phyloP scores from a whole-genome alignment of 2,329 filamentous ascomycete genomes.

The Pseudogymnoascus sp. region DNA sequence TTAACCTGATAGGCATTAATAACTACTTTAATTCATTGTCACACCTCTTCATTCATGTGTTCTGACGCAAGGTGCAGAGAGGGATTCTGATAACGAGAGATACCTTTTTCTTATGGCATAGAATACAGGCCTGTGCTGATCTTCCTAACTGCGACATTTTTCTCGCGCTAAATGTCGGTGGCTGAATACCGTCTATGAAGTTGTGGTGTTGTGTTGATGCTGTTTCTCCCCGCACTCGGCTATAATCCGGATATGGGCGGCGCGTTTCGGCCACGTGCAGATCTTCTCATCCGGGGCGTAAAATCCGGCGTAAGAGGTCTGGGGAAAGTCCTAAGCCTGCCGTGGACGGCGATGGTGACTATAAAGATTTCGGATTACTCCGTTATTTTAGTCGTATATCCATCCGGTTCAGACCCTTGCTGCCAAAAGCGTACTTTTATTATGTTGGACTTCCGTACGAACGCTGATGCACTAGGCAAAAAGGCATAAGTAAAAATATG shows the following conservation, averaged over 20 bases:
- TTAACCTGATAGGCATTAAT: conserved; percentile 6
- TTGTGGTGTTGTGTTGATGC: background rate
- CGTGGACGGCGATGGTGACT: background rate
- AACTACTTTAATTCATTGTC: background rate
- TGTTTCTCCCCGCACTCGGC: conserved; percentile 9
- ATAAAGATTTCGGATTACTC: background rate
- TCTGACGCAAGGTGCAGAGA: background rate
- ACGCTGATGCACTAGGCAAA: background rate
- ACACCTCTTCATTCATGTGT: background rate
- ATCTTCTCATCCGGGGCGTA: background rate
- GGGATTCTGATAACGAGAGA: background rate
- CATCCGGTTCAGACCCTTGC: background rate
- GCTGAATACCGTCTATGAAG: background rate
- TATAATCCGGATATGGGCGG: conserved; percentile 8
- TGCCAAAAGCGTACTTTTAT: background rate
- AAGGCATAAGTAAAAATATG: background rate
- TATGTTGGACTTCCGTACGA: conserved; percentile 1
- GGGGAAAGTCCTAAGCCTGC: background rate
- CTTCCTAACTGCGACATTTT: background rate
- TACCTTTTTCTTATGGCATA: conserved; percentile 10
- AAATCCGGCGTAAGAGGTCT: background rate
- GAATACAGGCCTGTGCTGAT: conserved; percentile 1
- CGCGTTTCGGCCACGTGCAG: background rate
- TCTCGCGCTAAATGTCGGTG: background rate
- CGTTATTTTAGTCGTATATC: background rate